A percentile compares a stretch with the other conserved stretches of the same genome.
These are phyloP conservation scores for Kwoniella mangroviensis DNA, from an alignment of 768 basidiomycete genomes.

Conservation along the genomic window DNA sequence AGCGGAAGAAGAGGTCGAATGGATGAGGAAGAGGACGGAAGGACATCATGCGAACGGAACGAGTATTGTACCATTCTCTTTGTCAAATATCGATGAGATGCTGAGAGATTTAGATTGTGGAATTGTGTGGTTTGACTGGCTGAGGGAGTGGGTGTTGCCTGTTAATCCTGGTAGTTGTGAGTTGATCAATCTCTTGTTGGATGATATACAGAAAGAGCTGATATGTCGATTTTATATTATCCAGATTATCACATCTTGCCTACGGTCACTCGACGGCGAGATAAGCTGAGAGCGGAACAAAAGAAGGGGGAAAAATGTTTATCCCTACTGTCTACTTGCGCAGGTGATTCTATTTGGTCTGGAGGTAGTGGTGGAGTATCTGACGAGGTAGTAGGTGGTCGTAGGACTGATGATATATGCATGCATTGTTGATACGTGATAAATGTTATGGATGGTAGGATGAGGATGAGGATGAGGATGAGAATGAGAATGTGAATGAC, in stretches of 20 bases:
- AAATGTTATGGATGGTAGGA: no score
- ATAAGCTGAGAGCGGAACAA: neutral
- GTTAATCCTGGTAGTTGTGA: slow-evolving; percentile 5
- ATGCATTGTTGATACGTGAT: no score
- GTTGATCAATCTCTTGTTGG: neutral
- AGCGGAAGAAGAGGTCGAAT: slow-evolving; percentile 1
- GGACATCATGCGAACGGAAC: slow-evolving; percentile 8
- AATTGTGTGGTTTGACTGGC: neutral
- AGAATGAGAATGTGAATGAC: no score
- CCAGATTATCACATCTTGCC: slow-evolving; percentile 6
- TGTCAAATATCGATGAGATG: slow-evolving; percentile 15
- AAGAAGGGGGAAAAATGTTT: neutral
- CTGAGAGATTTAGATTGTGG: neutral
- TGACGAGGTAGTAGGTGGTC: no score
- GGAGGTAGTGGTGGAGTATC: no score
- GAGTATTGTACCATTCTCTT: slow-evolving; percentile 9
- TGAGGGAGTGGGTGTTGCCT: slow-evolving; percentile 8
- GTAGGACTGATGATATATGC: no score
- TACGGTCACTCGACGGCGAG: neutral
- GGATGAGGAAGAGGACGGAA: slow-evolving; percentile 5
- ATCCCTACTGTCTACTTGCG: neutral
- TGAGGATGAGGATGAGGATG: no score
- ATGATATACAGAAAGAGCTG: neutral
- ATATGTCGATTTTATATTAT: neutral
- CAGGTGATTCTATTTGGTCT: neutral